Evolutionary conservation across 1,284 basidiomycete species (phyloP), one percentile per base, ranked within the genome.

Genomic region (Clitocybe nebularis): DNA sequence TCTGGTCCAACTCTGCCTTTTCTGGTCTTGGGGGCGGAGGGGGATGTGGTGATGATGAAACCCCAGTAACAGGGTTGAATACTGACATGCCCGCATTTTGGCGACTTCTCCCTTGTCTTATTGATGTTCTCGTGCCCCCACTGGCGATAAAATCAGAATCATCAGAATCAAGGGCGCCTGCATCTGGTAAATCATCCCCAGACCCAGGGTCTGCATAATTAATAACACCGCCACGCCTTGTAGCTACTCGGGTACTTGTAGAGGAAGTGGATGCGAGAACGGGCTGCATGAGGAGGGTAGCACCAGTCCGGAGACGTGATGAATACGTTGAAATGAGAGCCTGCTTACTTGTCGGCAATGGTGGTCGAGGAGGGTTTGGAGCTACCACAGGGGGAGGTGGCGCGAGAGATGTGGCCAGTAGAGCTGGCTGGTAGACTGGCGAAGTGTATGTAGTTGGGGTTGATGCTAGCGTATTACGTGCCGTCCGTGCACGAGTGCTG

Each of bases 271-370:
- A 63, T 1, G 72, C 59, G 49, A 85, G 49, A 51, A 93, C 81
- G n/a, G 94, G 93, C 59, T 99, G 95, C 64, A 98, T 78, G 48
- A 99, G 78, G 2, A 90, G 81, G 1, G 91, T 89, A 4, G 87
- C 79, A 19, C 95, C 95, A 0, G 93, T 94, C n/a, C 89, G 82
- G 43, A 98, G 70, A n/a, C 94, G 81, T 4, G 93, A 89, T 0
- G 93, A 74, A 63, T 96, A 98, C 1, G 91, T 89, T 1, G 90
- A 87, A 49, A 82, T 77, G 14, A 83, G 64, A 0, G 89, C 93
- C 61, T 98, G 95, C 0, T 74, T 63, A 0, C 65, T 61, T 0
- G 81, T 75, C 0, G 80, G 75, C 24, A 88, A 63, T 17, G 77
- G 74, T 1, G 74, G 68, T 6, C 68, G 67, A 1, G 78, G 66